Percentiles rank a stretch among this genome's conserved stretches.
These are phyloP conservation scores for Exophiala spinifera DNA, from an alignment of 2,329 filamentous ascomycete species.

Conservation along the genomic window DNA sequence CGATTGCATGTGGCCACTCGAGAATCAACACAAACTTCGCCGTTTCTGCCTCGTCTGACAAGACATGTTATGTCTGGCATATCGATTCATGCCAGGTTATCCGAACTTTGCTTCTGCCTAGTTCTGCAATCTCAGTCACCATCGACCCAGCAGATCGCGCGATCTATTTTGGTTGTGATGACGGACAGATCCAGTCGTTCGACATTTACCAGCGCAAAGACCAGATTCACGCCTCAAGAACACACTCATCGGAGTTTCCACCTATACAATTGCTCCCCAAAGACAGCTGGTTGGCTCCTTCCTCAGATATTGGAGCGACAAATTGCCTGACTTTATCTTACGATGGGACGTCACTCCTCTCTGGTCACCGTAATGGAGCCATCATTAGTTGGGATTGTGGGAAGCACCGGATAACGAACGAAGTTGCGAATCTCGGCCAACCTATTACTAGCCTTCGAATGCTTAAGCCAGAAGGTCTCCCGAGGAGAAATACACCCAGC, in stretches of 20 bases:
- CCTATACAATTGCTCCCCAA: conserved; percentile 41
- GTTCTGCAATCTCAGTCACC: conserved; percentile 66
- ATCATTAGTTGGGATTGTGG: conserved; percentile 77
- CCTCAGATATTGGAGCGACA: conserved; percentile 62
- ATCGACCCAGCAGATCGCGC: conserved; percentile 82
- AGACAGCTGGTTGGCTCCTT: conserved; percentile 50
- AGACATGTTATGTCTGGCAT: conserved; percentile 90
- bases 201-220: conserved; percentile 58
- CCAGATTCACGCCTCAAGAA: conserved; percentile 1
- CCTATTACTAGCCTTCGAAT: conserved; percentile 80
- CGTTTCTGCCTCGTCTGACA: conserved; percentile 79
- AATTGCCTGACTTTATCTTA: conserved; percentile 72
- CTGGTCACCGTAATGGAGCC: conserved; percentile 77
- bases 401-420: conserved; percentile 64
- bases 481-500: conserved; percentile 37
- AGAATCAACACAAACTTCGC: conserved; percentile 74
- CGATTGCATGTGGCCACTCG: conserved; percentile 62
- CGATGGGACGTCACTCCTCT: conserved; percentile 75
- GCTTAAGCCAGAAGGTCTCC: conserved; percentile 57
- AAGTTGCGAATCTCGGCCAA: conserved; percentile 70
- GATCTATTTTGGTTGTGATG: conserved; percentile 75
- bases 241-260: conserved; percentile 34
- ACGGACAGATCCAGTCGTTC: conserved; percentile 74
- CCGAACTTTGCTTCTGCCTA: conserved; percentile 76
- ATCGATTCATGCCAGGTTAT: conserved; percentile 74